These are phyloP conservation scores for Coemansia sp. DNA, from an alignment of 192 early-diverging fungal species.

Conservation along the genomic window DNA sequence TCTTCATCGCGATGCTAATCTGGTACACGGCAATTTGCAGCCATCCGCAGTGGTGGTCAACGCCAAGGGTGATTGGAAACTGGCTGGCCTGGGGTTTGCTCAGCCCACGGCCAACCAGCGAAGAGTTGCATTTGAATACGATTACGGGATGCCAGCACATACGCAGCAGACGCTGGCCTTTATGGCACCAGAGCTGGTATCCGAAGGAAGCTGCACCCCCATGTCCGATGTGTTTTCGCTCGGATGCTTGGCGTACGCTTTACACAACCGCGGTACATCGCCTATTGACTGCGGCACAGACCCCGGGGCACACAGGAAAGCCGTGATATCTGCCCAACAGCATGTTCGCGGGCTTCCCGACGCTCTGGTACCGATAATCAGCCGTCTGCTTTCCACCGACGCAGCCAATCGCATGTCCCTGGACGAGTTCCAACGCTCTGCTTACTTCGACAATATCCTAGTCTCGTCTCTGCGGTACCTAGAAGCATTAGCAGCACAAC, in stretches of 20 bases:
- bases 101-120: conserved; percentile 42
- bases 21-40: conserved; percentile 73
- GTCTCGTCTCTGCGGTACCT: conserved; percentile 78
- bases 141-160: conserved; percentile 59
- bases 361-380: conserved; percentile 55
- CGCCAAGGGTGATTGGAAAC: conserved; percentile 79
- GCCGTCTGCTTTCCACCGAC: conserved; percentile 55
- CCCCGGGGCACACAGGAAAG: conserved; percentile 62
- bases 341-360: conserved; percentile 55
- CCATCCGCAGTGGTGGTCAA: conserved; percentile 77
- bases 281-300: conserved; percentile 66
- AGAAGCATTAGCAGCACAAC: conserved; percentile 77
- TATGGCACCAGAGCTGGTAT: conserved; percentile 65
- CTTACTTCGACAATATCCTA: conserved; percentile 78
- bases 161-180: conserved; percentile 64
- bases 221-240: conserved; percentile 78
- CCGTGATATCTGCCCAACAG: conserved; percentile 54
- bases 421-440: conserved; percentile 63
- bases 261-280: conserved; percentile 67
- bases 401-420: conserved; percentile 62
- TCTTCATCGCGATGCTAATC: conserved; percentile 67
- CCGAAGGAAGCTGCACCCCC: conserved; percentile 52
- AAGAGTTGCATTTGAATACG: conserved; percentile 53
- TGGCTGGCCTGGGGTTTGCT: conserved; percentile 73
- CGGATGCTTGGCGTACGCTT: conserved; percentile 73